Evolutionary conservation across 2,329 filamentous ascomycete genomes (phyloP).

Genomic region (Sclerotinia glacialis): DNA sequence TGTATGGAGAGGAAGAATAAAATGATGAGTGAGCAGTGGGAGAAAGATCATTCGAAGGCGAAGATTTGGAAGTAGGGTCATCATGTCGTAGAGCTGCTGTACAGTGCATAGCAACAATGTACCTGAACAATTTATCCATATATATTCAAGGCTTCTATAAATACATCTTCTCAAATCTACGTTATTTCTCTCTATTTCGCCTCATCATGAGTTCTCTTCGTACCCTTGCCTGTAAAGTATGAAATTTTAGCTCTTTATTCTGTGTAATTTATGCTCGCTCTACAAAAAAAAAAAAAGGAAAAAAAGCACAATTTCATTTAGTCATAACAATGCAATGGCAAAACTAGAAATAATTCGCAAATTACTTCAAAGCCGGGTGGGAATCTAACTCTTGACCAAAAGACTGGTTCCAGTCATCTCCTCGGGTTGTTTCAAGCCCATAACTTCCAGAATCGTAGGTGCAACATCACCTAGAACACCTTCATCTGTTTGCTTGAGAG

Average conservation of each 20-base stretch:
- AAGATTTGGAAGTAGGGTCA: neutral
- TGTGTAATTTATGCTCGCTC: constrained; percentile 8
- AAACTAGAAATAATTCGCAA: constrained; percentile 10
- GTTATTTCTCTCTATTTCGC: constrained; percentile 11
- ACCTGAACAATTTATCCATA: neutral
- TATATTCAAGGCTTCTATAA: constrained; percentile 1
- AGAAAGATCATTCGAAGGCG: neutral
- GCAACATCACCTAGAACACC: constrained; percentile 97
- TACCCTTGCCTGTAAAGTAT: constrained; percentile 30
- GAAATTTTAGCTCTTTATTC: constrained; percentile 27
- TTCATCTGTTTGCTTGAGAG: constrained; percentile 63
- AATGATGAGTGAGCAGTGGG: constrained; percentile 1
- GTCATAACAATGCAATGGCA: constrained; percentile 17
- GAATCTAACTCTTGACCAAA: constrained; percentile 62
- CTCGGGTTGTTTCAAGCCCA: constrained; percentile 86
- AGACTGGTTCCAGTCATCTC: constrained; percentile 90
- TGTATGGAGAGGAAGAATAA: neutral
- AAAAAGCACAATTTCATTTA: constrained; percentile 5
- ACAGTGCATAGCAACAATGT: neutral
- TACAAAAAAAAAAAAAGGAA: constrained; percentile 15
- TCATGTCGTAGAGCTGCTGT: neutral
- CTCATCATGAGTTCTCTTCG: constrained; percentile 37
- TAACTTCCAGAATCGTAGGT: constrained; percentile 84
- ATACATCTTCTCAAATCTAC: neutral
- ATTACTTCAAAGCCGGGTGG: constrained; percentile 19